These are phyloP conservation scores for Trypanosoma platydactyli DNA, from an alignment of 208 protist genomes.

Conservation along the genomic window DNA sequence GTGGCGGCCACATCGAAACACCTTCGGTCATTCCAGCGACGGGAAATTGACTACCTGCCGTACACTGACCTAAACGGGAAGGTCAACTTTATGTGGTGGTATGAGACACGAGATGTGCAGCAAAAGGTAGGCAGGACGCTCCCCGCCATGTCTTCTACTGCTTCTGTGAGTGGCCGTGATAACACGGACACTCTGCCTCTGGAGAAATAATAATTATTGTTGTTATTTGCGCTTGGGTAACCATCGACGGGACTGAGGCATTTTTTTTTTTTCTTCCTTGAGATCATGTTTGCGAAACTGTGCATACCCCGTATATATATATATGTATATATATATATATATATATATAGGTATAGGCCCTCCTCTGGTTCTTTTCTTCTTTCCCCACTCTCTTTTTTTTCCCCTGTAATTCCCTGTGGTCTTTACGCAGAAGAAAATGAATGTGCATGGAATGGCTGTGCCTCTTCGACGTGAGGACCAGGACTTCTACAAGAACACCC, in stretches of 20 bases:
- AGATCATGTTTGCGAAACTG: conserved; percentile 10
- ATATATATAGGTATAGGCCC: conserved; percentile 22
- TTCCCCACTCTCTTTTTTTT: conserved; percentile 9
- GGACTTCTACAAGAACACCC: conserved; percentile 74
- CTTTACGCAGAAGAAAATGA: conserved; percentile 24
- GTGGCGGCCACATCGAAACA: conserved; percentile 65
- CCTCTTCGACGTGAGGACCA: conserved; percentile 43
- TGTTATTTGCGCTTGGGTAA: background rate
- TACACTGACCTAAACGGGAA: conserved; percentile 92
- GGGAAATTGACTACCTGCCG: conserved; percentile 89
- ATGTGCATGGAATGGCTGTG: conserved; percentile 8
- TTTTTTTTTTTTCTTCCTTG: conserved; percentile 7
- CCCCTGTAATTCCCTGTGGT: conserved; percentile 18
- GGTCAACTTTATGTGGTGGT: conserved; percentile 95
- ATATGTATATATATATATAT: no score
- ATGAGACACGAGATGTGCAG: conserved; percentile 69
- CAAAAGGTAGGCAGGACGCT: conserved; percentile 29
- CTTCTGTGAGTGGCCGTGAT: background rate
- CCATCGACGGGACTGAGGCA: background rate
- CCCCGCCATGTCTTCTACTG: conserved; percentile 27
- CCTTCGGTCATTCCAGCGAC: conserved; percentile 79
- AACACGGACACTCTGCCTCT: conserved; percentile 3
- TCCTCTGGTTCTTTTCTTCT: conserved; percentile 22
- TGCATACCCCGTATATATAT: no score
- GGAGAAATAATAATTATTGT: conserved; percentile 6